These are phyloP conservation scores for Arachnopeziza araneosa DNA, from an alignment of 2,329 filamentous ascomycete genomes.

Conservation along the genomic window DNA sequence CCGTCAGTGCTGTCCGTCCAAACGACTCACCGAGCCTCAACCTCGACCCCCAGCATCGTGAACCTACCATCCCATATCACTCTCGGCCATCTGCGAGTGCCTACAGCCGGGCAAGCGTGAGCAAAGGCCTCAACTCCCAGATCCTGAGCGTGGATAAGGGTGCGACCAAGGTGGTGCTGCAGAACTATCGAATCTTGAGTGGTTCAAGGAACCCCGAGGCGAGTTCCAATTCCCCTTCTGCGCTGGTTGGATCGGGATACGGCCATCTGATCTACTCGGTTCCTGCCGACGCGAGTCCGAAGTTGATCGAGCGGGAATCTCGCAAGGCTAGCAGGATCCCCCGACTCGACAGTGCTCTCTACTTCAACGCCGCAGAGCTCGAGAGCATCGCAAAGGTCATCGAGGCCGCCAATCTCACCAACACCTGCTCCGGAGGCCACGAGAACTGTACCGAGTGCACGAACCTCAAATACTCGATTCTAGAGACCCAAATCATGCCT, in stretches of 20 bases:
- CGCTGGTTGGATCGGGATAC: slow-evolving; percentile 4
- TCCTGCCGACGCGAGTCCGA: not conserved
- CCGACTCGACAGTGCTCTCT: slow-evolving; percentile 1
- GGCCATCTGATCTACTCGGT: slow-evolving; percentile 8
- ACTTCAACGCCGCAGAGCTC: slow-evolving; percentile 18
- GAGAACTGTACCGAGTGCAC: slow-evolving; percentile 23
- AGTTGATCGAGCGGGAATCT: not conserved
- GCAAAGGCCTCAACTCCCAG: not conserved
- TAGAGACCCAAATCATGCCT: slow-evolving; percentile 25
- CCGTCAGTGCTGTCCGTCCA: not conserved
- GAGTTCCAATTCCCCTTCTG: not conserved
- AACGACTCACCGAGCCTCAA: not conserved
- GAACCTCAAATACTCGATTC: slow-evolving; percentile 20
- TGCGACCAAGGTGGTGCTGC: not conserved
- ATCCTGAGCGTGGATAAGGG: not conserved
- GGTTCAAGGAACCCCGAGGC: not conserved
- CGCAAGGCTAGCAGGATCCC: not conserved
- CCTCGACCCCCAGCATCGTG: not conserved
- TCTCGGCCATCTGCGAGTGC: not conserved
- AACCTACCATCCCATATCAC: not conserved
- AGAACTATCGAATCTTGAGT: not conserved
- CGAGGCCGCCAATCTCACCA: slow-evolving; percentile 5
- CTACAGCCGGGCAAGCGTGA: not conserved
- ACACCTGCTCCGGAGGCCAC: slow-evolving; percentile 2
- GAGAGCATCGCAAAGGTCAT: slow-evolving; percentile 11